Conservation (phyloP, 768 basidiomycete genomes). For the Tephrocybe sp. region DNA sequence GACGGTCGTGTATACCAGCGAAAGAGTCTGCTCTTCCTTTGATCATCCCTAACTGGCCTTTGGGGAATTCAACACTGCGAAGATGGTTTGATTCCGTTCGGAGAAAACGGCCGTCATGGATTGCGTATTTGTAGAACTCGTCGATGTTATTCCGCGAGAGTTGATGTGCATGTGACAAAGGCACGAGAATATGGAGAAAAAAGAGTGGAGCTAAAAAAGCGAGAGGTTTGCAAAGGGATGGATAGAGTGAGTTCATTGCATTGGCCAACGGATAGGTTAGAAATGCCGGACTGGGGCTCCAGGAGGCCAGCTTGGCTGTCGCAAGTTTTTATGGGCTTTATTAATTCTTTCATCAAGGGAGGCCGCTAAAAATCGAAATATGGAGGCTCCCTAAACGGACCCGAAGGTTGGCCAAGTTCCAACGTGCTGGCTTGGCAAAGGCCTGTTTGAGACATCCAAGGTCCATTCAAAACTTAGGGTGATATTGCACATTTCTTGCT, state of each 20-base stretch:
- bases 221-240: constrained; percentile 15
- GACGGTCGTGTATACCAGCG: constrained; percentile 14
- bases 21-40: constrained; percentile 23
- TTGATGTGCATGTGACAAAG: constrained; percentile 8
- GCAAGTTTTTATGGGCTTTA: no score
- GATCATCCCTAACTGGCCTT: constrained; percentile 28
- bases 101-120: neutral
- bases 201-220: constrained; percentile 13
- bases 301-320: no score
- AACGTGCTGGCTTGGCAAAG: no score
- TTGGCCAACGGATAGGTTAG: neutral
- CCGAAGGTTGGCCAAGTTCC: no score
- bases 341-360: no score
- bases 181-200: neutral
- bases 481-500: no score
- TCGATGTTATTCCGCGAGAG: neutral
- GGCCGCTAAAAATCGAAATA: no score
- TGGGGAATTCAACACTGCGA: constrained; percentile 1
- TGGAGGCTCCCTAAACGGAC: no score
- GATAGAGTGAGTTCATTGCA: constrained; percentile 12
- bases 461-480: no score
- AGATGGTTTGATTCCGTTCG: neutral
- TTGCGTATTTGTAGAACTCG: neutral
- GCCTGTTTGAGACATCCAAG: no score
- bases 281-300: no score